Evolutionary conservation across 371 early-diverging fungal species (phyloP), one percentile per base, ranked within the genome.

Genomic region (Mucor piriformis): DNA sequence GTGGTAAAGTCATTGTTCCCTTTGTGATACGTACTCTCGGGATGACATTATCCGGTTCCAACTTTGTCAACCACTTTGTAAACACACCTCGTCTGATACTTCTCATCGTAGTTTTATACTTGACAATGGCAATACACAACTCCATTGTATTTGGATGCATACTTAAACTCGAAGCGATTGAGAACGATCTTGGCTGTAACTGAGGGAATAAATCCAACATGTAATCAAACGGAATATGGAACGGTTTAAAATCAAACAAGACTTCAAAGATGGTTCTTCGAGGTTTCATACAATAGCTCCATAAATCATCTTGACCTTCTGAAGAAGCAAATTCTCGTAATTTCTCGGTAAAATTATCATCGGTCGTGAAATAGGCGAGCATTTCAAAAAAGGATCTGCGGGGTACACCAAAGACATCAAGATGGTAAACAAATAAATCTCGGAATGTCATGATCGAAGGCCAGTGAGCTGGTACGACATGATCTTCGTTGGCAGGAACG

Each of bases 381-480:
- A 94, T 83, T 62, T 93, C 90, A 66, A 96, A 95, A 73, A 96
- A 95, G 32, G 92, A 93, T 23, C 94, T 81, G 15, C 90, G 76
- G 12, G 97, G 98, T 0, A 90, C 88, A 8, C 89, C 89, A 60
- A 86, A 90, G 3, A 95, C 79, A 73, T 96, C 95, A 35, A 97
- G 69, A 66, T 88, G 78, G 50, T 85, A 63, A 4, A 83, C 77
- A 50, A 93, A 81, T 11, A 95, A 73, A 29, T 82, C 77, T 10
- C 93, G 85, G 49, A 95, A 73, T 0, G 92, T 90, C 35, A 88
- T 82, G 6, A 59, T 58, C 2, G 24, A 44, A 2, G 81, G 80
- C 55, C 85, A 81, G 40, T 68, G 74, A 5, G 67, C 37, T 7
- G 85, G 83, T 25, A 84, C 27, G 12, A 53, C 70, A 6, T 76